These are phyloP conservation scores for Irpex sp. DNA, from an alignment of 1,284 basidiomycete genomes.

Conservation along the genomic window DNA sequence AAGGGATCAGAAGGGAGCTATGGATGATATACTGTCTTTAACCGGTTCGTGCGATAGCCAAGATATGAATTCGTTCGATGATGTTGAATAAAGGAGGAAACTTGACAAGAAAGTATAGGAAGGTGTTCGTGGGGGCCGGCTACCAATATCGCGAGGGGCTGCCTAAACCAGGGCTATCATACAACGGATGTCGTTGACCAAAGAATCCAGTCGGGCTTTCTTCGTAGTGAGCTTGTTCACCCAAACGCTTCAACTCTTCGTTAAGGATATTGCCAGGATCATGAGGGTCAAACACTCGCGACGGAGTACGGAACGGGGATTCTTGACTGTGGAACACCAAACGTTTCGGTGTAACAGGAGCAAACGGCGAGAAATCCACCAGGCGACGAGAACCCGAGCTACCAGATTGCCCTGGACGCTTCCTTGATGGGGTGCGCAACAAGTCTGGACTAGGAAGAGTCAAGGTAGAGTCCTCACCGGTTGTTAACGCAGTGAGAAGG, in stretches of 20 bases:
- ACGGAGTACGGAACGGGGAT: conserved; percentile 60
- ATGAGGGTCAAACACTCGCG: conserved; percentile 59
- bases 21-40: neutral
- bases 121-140: neutral
- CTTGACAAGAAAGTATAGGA: neutral
- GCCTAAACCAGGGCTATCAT: conserved; percentile 51
- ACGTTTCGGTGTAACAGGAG: conserved; percentile 57
- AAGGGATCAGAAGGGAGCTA: neutral
- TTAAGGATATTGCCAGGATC: conserved; percentile 61
- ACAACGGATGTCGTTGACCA: conserved; percentile 38
- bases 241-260: conserved; percentile 45
- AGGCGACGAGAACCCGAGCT: neutral
- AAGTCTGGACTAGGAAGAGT: conserved; percentile 33
- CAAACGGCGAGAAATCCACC: conserved; percentile 30
- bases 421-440: conserved; percentile 51
- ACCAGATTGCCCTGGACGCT: conserved; percentile 21
- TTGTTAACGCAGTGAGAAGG: conserved; percentile 9
- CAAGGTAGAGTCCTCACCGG: conserved; percentile 24
- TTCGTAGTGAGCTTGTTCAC: conserved; percentile 3
- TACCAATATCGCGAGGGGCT: conserved; percentile 38
- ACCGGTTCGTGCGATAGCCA: neutral
- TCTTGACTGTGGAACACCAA: conserved; percentile 38
- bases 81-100: neutral
- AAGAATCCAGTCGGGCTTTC: conserved; percentile 10
- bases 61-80: neutral